Evolutionary conservation across 2,329 filamentous ascomycete genomes (phyloP).

Genomic region (Fusarium protoensiforme): DNA sequence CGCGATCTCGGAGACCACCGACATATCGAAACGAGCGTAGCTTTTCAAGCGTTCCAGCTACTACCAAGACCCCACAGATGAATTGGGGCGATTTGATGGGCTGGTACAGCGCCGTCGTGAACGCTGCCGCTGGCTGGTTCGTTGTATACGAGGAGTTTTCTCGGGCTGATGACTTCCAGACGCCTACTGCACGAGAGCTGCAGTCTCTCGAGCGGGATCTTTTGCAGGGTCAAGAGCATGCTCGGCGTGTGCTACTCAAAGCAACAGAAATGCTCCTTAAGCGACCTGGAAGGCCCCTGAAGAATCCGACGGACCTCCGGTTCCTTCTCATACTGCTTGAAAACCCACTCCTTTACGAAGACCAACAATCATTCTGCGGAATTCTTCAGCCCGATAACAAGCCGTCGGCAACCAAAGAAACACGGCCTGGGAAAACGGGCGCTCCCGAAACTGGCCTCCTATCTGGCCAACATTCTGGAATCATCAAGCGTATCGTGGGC

Average conservation of each 20-base stretch:
- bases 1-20: slow-evolving; percentile 27
- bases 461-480: slow-evolving; percentile 79
- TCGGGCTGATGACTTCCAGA: slow-evolving; percentile 42
- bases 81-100: slow-evolving; percentile 77
- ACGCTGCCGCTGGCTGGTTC: slow-evolving; percentile 75
- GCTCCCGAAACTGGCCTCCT: slow-evolving; percentile 54
- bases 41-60: slow-evolving; percentile 21
- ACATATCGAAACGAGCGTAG: slow-evolving; percentile 28
- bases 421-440: slow-evolving; percentile 24
- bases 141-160: slow-evolving; percentile 66
- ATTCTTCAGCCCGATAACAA: slow-evolving; percentile 48
- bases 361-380: slow-evolving; percentile 54
- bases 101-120: slow-evolving; percentile 80
- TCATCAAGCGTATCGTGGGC: slow-evolving; percentile 87
- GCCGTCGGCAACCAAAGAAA: slow-evolving; percentile 9
- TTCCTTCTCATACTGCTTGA: slow-evolving; percentile 82
- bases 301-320: slow-evolving; percentile 75
- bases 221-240: slow-evolving; percentile 72
- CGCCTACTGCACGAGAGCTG: slow-evolving; percentile 50
- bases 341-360: slow-evolving; percentile 78
- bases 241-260: slow-evolving; percentile 78
- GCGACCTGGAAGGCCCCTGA: slow-evolving; percentile 77
- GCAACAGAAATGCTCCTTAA: slow-evolving; percentile 83
- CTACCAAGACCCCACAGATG: slow-evolving; percentile 69
- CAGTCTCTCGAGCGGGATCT: slow-evolving; percentile 59